Base-by-base conservation (phyloP, 164 flowering plant genomes). In the Cinnamomum chago region DNA sequence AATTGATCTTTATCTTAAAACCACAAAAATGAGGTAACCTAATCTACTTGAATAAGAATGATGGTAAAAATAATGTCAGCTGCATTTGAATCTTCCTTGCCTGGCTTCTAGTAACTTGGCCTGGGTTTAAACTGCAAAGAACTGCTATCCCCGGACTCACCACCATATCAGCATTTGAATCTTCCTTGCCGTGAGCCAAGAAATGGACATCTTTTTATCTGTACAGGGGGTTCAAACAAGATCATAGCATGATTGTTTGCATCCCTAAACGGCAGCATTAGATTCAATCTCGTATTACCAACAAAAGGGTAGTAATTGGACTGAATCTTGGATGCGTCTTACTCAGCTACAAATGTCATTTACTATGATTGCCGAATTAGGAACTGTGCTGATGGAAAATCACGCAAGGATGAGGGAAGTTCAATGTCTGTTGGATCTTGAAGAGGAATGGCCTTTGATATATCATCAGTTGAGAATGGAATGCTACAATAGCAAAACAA, bases 391-490 rank as follows among this genome's bases (percentile, higher is more conserved):
- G 92, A 87, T 58, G 95, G 82, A 75, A 82, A 77, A 47, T 91
- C 95, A 14, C 87, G 82, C 70, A 88, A 68, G 55, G 81, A 81
- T 6, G 81, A 66, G 0, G 99, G 97, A 1, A 83, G 80, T 35
- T 92, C 95, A 24, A 89, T 79, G 72, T 82, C 89, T 35, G 89
- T 77, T 18, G 94, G 96, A 75, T 91, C 95, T 30, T 87, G 79
- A 1, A 76, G 84, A 7, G 97, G 97, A 71, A 95, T 89, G 10
- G 97, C 97, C 85, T 85, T 87, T n/a, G 90, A 92, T 68, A 95
- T 89, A 74, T 95, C 99, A 77, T 95, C 99, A 0, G 95, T 89
- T 23, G 95, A 93, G 80, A 95, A 95, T 2, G 99, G 97, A 73
- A 95, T 93, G 83, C 99, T 94, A 90, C 88, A 83, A 73, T 13